Percentiles rank a stretch among this genome's conserved stretches.
Conservation (phyloP, 192 early-diverging fungal genomes). For the Rhizoclosmatium globosum region DNA sequence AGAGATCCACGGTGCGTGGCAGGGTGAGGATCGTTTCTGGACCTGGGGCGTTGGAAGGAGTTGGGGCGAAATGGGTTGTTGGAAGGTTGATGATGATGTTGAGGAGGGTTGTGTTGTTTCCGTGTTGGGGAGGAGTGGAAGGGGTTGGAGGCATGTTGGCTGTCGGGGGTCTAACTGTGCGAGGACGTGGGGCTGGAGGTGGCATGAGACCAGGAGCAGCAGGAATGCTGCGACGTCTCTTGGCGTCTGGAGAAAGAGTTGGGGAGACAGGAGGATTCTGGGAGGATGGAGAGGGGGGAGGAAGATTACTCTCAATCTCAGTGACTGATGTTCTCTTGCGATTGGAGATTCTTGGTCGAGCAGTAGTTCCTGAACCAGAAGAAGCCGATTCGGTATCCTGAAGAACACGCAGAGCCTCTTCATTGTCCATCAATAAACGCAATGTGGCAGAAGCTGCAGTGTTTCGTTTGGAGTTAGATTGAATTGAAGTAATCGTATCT, state of each 20-base stretch:
- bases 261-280: neutral
- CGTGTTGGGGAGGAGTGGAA: neutral
- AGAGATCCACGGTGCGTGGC: neutral
- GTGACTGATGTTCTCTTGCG: neutral
- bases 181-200: neutral
- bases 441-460: neutral
- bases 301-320: neutral
- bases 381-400: neutral
- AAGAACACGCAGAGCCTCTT: neutral
- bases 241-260: conserved; percentile 16
- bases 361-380: no score
- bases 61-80: conserved; percentile 6
- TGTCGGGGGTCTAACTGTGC: neutral
- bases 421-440: neutral
- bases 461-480: neutral
- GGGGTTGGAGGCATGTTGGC: neutral
- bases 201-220: neutral
- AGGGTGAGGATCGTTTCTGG: neutral
- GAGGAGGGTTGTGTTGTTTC: conserved; percentile 7
- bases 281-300: neutral
- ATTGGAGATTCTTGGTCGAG: neutral
- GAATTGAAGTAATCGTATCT: neutral
- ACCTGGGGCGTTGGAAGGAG: neutral
- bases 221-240: conserved; percentile 8
- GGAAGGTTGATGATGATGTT: conserved; percentile 7